These are phyloP conservation scores for Garcia nutans DNA, from an alignment of 345 rosid genomes.

Conservation along the genomic window DNA sequence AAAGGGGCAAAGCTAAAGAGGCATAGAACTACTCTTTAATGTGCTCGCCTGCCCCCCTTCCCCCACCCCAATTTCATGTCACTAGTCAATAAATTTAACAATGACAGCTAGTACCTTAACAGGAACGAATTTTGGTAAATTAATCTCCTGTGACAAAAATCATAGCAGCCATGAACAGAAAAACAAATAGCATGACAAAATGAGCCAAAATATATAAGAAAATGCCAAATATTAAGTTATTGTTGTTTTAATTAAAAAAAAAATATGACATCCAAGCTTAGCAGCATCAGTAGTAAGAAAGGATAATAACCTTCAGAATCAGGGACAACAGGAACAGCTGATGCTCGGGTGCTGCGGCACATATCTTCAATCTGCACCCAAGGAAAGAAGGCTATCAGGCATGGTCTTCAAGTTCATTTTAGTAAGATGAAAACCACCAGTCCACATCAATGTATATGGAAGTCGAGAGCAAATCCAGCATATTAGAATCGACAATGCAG, in stretches of 20 bases:
- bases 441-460: background rate
- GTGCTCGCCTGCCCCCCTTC: background rate
- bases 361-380: constrained; percentile 73
- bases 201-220: constrained; percentile 3
- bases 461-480: background rate
- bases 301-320: constrained; percentile 75
- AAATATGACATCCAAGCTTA: constrained; percentile 3
- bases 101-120: background rate
- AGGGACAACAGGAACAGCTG: constrained; percentile 86
- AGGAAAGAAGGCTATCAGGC: background rate
- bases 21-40: background rate
- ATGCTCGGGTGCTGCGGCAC: constrained; percentile 68
- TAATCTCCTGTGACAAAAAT: background rate
- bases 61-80: constrained; percentile 1
- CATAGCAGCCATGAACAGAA: background rate
- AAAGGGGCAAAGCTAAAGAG: background rate
- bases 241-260: constrained; percentile 16
- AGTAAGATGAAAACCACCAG: background rate
- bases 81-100: background rate
- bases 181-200: background rate
- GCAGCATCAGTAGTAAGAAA: background rate
- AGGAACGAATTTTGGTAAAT: background rate
- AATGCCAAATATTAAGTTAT: background rate
- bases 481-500: background rate
- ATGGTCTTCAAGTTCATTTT: background rate